Evolutionary conservation across 2,329 filamentous ascomycete genomes (phyloP).

Genomic region (Scytalidium lignicola): DNA sequence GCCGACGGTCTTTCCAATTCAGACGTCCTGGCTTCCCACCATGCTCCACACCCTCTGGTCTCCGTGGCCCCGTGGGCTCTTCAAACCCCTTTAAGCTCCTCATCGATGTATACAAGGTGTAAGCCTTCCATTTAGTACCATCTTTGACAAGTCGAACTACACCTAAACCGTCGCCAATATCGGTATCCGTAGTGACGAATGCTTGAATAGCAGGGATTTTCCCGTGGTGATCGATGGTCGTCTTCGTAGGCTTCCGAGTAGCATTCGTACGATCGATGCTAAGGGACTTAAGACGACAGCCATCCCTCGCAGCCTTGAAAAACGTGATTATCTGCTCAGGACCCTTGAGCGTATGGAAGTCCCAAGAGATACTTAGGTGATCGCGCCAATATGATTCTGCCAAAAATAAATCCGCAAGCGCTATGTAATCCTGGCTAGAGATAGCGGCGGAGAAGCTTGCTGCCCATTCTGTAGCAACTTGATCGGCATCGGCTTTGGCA

Average conservation of each 20-base stretch:
- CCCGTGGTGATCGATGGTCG: slow-evolving; percentile 43
- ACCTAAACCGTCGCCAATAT: slow-evolving; percentile 50
- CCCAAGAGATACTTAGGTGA: slow-evolving; percentile 48
- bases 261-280: slow-evolving; percentile 31
- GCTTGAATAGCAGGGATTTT: slow-evolving; percentile 49
- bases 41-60: slow-evolving; percentile 53
- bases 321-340: slow-evolving; percentile 34
- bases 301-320: slow-evolving; percentile 28
- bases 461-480: no score
- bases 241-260: slow-evolving; percentile 31
- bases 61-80: slow-evolving; percentile 39
- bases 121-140: slow-evolving; percentile 51
- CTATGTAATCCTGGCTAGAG: no score
- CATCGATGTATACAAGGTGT: slow-evolving; percentile 58
- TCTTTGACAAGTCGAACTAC: slow-evolving; percentile 45
- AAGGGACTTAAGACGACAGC: slow-evolving; percentile 34
- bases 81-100: slow-evolving; percentile 48
- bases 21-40: slow-evolving; percentile 44
- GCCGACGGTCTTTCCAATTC: slow-evolving; percentile 56
- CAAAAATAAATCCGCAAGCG: not conserved
- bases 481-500: no score
- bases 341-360: slow-evolving; percentile 43
- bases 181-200: slow-evolving; percentile 49
- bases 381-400: slow-evolving; percentile 40
- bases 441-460: no score